Conservation (phyloP, 2,329 filamentous ascomycete species). For the Aspergillus viridinutans region DNA sequence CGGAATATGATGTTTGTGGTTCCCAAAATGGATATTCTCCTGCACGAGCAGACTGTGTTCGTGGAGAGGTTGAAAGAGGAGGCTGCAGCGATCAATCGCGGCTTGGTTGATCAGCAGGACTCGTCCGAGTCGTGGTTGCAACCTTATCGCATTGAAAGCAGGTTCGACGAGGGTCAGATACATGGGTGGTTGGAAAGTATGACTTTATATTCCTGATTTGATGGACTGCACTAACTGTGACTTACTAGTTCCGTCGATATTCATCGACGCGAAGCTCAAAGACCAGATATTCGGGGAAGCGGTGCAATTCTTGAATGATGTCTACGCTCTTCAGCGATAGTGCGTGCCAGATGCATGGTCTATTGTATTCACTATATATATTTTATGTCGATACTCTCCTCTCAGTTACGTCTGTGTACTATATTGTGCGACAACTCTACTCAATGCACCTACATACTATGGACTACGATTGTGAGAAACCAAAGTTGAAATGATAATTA, state of each 20-base stretch:
- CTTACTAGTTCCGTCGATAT: not conserved
- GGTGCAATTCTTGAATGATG: not conserved
- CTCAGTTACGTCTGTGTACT: not conserved
- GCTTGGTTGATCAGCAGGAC: not conserved
- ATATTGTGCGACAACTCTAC: not conserved
- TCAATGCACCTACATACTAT: not conserved
- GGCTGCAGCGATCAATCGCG: slow-evolving; percentile 1
- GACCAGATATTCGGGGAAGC: not conserved
- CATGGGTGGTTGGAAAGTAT: not conserved
- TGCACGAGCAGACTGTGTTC: slow-evolving; percentile 4
- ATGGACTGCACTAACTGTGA: not conserved
- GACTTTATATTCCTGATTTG: not conserved
- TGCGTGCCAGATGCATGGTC: not conserved
- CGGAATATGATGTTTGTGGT: slow-evolving; percentile 9
- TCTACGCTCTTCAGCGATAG: not conserved
- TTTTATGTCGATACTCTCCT: not conserved
- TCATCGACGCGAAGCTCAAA: not conserved
- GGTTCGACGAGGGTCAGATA: not conserved
- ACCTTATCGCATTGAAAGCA: not conserved
- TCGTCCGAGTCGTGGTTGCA: not conserved
- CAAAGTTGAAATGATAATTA: not conserved
- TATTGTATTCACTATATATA: not conserved
- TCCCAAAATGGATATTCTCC: slow-evolving; percentile 6
- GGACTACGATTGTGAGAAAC: not conserved
- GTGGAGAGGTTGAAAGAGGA: slow-evolving; percentile 5